Percentiles rank a stretch among this genome's conserved stretches.
phyloP scores from a whole-genome alignment of 208 protist genomes.

The Acanthamoeba lenticulata region DNA sequence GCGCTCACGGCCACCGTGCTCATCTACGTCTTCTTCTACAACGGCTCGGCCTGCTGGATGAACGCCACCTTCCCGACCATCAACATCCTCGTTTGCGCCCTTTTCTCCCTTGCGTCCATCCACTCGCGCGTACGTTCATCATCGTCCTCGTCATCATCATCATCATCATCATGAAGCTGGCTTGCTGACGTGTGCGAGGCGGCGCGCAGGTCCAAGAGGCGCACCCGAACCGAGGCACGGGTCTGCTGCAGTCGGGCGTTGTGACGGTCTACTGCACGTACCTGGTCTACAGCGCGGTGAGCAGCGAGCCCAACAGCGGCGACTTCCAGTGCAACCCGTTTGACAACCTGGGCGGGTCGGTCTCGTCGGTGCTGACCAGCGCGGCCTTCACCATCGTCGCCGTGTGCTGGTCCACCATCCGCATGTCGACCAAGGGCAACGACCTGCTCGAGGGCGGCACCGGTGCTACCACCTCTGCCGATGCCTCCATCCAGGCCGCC shows the following conservation, averaged over 20 bases:
- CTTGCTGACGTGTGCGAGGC: background rate
- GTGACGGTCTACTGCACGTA: conserved; percentile 92
- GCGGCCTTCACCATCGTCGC: conserved; percentile 81
- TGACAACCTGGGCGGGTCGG: conserved; percentile 64
- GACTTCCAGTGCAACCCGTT: conserved; percentile 88
- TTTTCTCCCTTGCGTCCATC: conserved; percentile 86
- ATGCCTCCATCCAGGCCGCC: conserved; percentile 88
- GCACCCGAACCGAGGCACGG: conserved; percentile 67
- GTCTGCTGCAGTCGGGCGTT: conserved; percentile 91
- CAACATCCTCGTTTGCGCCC: conserved; percentile 86
- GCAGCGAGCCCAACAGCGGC: conserved; percentile 77
- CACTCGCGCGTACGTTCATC: conserved; percentile 86
- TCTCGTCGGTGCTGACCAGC: conserved; percentile 87
- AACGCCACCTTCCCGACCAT: conserved; percentile 90
- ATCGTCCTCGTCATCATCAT: background rate
- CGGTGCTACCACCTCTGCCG: conserved; percentile 86
- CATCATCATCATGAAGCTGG: background rate
- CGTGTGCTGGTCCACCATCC: conserved; percentile 76
- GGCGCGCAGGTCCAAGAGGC: conserved; percentile 78
- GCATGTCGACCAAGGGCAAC: conserved; percentile 67
- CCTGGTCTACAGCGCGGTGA: conserved; percentile 91
- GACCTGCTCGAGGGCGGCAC: conserved; percentile 16
- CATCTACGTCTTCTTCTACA: conserved; percentile 80
- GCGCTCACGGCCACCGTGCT: conserved; percentile 80
- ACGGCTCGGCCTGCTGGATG: conserved; percentile 85